Evolutionary conservation across 2,329 filamentous ascomycete genomes (phyloP).

Genomic region (Lecanicillium sp.): DNA sequence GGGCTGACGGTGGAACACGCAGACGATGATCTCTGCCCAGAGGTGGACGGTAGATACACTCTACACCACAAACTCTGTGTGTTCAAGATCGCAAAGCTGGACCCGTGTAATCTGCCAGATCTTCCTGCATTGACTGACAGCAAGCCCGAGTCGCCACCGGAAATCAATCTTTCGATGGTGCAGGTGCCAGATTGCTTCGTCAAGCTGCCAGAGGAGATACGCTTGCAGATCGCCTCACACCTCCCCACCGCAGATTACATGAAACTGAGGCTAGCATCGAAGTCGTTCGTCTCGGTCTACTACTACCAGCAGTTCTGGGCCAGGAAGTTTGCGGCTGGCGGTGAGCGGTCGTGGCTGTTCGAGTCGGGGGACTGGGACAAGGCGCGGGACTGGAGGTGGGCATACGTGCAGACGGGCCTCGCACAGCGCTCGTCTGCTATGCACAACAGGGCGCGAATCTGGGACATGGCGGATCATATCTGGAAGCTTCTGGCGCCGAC

Average conservation of each 20-base stretch:
- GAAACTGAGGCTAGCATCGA: not conserved
- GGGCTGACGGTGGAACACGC: not conserved
- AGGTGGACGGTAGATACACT: not conserved
- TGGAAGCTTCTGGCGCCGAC: not conserved
- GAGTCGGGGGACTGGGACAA: not conserved
- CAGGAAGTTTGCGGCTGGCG: not conserved
- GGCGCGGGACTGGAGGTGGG: not conserved
- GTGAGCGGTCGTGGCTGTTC: not conserved
- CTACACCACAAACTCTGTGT: not conserved
- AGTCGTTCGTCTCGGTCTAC: not conserved
- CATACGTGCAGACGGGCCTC: not conserved
- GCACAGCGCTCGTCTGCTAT: not conserved
- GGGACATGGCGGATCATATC: not conserved
- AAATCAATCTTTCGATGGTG: not conserved
- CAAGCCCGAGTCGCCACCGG: not conserved
- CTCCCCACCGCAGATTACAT: not conserved
- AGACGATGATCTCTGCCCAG: not conserved
- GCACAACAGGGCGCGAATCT: conserved; percentile 2
- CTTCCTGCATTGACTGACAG: not conserved
- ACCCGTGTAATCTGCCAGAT: not conserved
- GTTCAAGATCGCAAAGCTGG: not conserved
- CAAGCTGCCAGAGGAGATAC: not conserved
- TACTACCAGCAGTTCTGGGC: not conserved
- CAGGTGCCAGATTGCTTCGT: not conserved
- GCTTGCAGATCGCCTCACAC: not conserved